Evolutionary conservation across 2,329 filamentous ascomycete genomes (phyloP), one percentile per base, ranked within the genome.

Genomic region (Phaeoacremonium minimum): DNA sequence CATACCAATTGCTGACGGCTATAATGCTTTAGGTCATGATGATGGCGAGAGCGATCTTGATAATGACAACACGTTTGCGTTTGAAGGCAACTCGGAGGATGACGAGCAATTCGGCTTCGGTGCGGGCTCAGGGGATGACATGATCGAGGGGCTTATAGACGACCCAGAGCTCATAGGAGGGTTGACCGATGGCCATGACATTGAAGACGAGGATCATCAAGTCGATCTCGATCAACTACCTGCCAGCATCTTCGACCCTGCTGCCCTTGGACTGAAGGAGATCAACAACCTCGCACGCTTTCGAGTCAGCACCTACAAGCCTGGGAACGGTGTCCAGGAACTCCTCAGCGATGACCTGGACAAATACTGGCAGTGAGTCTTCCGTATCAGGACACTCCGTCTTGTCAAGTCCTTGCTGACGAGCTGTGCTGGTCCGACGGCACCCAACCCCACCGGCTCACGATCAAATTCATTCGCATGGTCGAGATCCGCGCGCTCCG

Each of bases 221-320:
- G 41, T 33, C 20, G 43, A 43, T 31, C 5, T 49, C 7, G 47
- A 48, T 5, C 43, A 46, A 6, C 15, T 42, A 3, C 44, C 42
- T 3, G 41, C 29, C n/a, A 39, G 45, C 5, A 38, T 33, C 6
- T 75, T 81, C 35, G 69, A 80, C 38, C 66, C 78, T 12, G 62
- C 69, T 14, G 70, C 70, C 14, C 55, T 72, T 9, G 71, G 81
- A 30, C 67, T 91, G 43, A 90, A 89, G 57, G 87, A 93, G 56
- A 91, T 93, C 55, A 87, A 84, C 49, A 89, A 88, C 44, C 72
- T 93, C 15, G 87, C 85, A 19, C 85, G 82, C 46, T 91, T 88
- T 70, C 90, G 85, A 9, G 86, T 91, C 47, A 87, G 83, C 56
- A 87, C 80, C 52, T 81, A 81, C 52, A 93, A 93, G 61, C 85